Percentiles rank a stretch among this genome's conserved stretches.
Evolutionary conservation across 106 monocot species (phyloP).

Genomic region (Dioscorea zingiberensis): DNA sequence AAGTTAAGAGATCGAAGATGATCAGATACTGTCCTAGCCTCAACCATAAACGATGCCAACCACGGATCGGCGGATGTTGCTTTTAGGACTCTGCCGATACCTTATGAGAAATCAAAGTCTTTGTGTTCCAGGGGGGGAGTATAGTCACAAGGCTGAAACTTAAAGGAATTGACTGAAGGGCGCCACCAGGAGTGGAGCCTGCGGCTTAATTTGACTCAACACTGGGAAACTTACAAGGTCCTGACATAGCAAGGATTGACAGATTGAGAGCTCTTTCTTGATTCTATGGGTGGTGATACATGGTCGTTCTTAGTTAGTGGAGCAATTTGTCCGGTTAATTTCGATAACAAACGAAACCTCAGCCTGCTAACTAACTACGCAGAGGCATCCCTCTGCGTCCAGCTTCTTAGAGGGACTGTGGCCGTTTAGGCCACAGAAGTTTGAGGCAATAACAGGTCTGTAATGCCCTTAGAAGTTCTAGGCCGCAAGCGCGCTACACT

Average conservation of each 20-base stretch:
- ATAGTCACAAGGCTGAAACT: no score
- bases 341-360: conserved; percentile 1
- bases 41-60: no score
- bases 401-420: conserved; percentile 7
- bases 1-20: no score
- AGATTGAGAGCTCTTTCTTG: conserved; percentile 14
- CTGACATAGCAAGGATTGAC: conserved; percentile 33
- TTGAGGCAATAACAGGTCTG: conserved; percentile 39
- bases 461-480: conserved; percentile 97
- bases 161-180: no score
- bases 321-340: conserved; percentile 4
- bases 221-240: not conserved
- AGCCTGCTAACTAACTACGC: conserved; percentile 10
- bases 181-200: no score
- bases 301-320: conserved; percentile 71
- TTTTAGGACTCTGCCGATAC: no score
- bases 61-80: no score
- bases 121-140: no score
- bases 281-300: conserved; percentile 74
- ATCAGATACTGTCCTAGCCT: no score
- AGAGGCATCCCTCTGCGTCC: conserved; percentile 3
- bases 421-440: conserved; percentile 6
- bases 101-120: no score
- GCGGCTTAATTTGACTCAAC: no score
- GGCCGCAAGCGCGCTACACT: no score